phyloP scores from a whole-genome alignment of 768 basidiomycete genomes.

The Leucocoprinus leucothites region DNA sequence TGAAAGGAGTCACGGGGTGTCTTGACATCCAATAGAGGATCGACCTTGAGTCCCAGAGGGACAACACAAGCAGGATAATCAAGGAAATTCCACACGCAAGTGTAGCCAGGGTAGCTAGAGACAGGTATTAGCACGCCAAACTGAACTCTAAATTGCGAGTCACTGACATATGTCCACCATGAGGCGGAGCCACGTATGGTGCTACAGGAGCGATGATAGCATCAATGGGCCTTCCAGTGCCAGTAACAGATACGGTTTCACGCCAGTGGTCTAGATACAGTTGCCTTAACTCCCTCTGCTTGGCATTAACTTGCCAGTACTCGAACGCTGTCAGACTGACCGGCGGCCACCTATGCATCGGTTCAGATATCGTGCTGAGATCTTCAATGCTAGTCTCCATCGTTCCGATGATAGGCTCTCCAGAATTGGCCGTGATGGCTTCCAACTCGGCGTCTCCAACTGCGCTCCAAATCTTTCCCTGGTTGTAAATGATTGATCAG shows the following conservation, averaged over 20 bases:
- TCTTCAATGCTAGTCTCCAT: too few relatives aligned
- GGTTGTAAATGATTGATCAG: neutral
- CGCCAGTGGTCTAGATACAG: slow-evolving; percentile 65
- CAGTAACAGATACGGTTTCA: slow-evolving; percentile 44
- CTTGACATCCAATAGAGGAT: slow-evolving; percentile 49
- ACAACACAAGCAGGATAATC: slow-evolving; percentile 63
- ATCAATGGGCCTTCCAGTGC: slow-evolving; percentile 73
- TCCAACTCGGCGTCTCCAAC: slow-evolving; percentile 48
- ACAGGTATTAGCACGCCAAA: slow-evolving; percentile 4
- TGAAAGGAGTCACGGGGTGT: slow-evolving; percentile 43
- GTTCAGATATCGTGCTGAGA: slow-evolving; percentile 5
- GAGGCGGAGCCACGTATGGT: slow-evolving; percentile 58
- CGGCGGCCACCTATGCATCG: slow-evolving; percentile 22
- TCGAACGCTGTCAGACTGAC: slow-evolving; percentile 47
- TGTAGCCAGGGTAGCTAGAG: slow-evolving; percentile 49
- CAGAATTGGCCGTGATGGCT: slow-evolving; percentile 31
- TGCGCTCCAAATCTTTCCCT: slow-evolving; percentile 44
- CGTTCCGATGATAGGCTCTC: slow-evolving; percentile 53
- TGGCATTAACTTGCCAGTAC: slow-evolving; percentile 68
- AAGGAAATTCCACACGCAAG: slow-evolving; percentile 59
- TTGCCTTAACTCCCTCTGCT: slow-evolving; percentile 45
- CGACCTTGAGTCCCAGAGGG: slow-evolving; percentile 57
- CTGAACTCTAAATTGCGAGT: neutral
- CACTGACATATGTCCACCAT: slow-evolving; percentile 51
- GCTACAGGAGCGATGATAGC: slow-evolving; percentile 68